Base-by-base conservation (phyloP, 2,329 filamentous ascomycete species). In the Trichoderma sp. region DNA sequence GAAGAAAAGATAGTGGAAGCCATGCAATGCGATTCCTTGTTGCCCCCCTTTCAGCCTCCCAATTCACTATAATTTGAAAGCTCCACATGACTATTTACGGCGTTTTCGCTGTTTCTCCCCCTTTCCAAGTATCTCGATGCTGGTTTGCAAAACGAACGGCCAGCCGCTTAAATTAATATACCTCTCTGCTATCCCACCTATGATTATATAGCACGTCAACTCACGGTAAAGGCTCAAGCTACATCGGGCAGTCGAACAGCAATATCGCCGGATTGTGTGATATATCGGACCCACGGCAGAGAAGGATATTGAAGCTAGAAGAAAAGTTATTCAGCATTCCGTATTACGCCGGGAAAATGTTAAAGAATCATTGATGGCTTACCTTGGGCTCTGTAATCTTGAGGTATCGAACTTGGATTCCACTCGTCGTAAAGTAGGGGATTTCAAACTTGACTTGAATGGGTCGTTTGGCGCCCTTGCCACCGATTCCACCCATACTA, bases 311-410 rank as follows among this genome's bases (percentile, higher is more conserved):
- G 96, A 75, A 98, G 84, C 95, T 98, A 76, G 6, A 77, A 5
- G 39, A 9, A 18, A 18, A 9, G n/a, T 34, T 34, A 30, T 12
- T 67, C 21, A 67, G 53, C 32, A 32, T n/a, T 1, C 1, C 6
- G 3, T 15, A 18, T 18, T 18, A 9, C 1, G 15, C 18, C 3
- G 39, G 15, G 15, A n/a, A 43, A 43, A 1, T 3, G 18, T 43
- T 7, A 11, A 26, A 24, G 4, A 64, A 73, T 60, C 71, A 73
- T 43, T 51, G 4, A 18, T 12, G 9, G 14, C 58, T 82, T 85
- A 97, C 95, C 93, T 99, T 99, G 61, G 96, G 96, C 84, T 99
- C 96, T 75, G 97, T 98, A 79, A 99, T 99, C 88, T 99, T 99
- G 82, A 99, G 84, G 82, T 99, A 99, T 79, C 96, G 90, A 78